These are phyloP conservation scores for Myxozyma vanderwaltii DNA, from an alignment of 805 yeast genomes.

Conservation along the genomic window DNA sequence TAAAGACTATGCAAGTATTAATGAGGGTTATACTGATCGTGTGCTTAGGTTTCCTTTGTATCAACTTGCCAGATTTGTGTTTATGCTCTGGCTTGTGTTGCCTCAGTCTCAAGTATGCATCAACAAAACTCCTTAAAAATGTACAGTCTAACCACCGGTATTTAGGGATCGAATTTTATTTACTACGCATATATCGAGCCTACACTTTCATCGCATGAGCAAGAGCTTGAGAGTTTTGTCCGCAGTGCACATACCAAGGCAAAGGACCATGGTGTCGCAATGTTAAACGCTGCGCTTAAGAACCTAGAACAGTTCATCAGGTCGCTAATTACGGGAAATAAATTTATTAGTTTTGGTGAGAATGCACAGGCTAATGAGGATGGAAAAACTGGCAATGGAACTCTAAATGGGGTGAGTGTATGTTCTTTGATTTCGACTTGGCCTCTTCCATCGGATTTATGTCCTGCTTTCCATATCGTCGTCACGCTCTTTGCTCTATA, in stretches of 20 bases:
- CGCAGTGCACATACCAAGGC: conserved; percentile 10
- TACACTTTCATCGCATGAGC: conserved; percentile 23
- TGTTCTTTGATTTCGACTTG: not conserved
- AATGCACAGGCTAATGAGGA: not conserved
- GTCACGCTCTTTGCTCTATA: not conserved
- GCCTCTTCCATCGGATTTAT: no score
- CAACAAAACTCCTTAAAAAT: not conserved
- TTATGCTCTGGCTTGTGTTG: conserved; percentile 63
- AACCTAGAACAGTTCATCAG: not conserved
- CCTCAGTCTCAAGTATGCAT: conserved; percentile 48
- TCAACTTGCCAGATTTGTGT: conserved; percentile 50
- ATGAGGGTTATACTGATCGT: not conserved
- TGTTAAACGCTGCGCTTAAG: conserved; percentile 1
- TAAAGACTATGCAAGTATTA: not conserved
- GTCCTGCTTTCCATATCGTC: no score
- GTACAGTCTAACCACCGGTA: not conserved
- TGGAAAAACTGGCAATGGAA: not conserved
- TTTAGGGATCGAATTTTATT: conserved; percentile 23
- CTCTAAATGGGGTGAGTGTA: not conserved
- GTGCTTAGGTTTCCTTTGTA: conserved; percentile 55
- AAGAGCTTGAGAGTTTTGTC: conserved; percentile 15
- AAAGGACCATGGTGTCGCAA: not conserved
- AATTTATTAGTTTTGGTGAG: not conserved
- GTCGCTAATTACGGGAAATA: not conserved
- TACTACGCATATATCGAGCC: conserved; percentile 29